Evolutionary conservation across 352 stramenopile species (phyloP), one percentile per base, ranked within the genome.

Genomic region (Pythium periplocum): DNA sequence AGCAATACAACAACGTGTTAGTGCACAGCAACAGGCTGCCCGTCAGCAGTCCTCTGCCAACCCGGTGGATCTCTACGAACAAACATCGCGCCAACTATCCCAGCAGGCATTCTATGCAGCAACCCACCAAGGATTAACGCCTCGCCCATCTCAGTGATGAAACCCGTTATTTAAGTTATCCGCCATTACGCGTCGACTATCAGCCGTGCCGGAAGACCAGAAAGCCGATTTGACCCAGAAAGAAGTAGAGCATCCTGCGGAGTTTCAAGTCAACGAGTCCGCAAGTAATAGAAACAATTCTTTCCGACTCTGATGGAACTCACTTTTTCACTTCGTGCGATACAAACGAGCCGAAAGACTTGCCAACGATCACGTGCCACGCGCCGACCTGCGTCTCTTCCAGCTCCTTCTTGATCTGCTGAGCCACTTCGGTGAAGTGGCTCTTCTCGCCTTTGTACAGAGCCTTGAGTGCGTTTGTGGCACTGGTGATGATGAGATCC

Each of bases 391-490:
- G 59, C 34, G 61, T 60, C 42, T 92, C 80, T 46, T 90, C 80
- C 37, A 93, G 57, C 6, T 89, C 80, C 38, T 80, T 83, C 45
- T 90, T 93, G 57, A 93, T 77, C 55, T 87, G 73, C 62, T 91
- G 69, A 6, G 79, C 83, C 30, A 92, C 71, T 32, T 93, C 78
- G 3, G 79, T 87, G 61, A 91, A 92, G 48, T 91, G 80, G 45
- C 62, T 87, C 61, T 92, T 90, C 46, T 95, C 81, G 55, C 81
- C 81, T 44, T 93, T 93, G 76, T 89, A 92, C 12, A 91, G 64
- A 3, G 78, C 72, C 57, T 87, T 85, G 38, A 95, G 71, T 6
- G 84, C 83, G 50, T 91, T 91, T 12, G 80, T 90, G 48, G 78
- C 80, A 57, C 77, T 90, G 2, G 53, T 54, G 35, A 91, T 66